These are phyloP conservation scores for Stachybotrys elegans DNA, from an alignment of 2,329 filamentous ascomycete species.

Conservation along the genomic window DNA sequence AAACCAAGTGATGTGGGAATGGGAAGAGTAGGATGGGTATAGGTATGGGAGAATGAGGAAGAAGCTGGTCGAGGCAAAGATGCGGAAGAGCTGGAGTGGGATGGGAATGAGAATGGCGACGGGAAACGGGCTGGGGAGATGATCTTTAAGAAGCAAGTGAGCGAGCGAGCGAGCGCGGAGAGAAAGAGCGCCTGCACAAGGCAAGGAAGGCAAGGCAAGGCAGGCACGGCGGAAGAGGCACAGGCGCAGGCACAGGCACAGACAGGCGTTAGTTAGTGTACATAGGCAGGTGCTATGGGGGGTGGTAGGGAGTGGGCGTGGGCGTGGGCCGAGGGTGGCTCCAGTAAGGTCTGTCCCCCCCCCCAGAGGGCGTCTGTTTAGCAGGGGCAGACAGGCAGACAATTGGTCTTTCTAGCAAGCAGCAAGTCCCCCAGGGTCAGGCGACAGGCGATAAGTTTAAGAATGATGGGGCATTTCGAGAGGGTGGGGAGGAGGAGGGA, in stretches of 20 bases:
- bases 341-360: not conserved
- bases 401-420: no score
- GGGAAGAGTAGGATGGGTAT: no score
- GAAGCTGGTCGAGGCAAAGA: no score
- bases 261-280: not conserved
- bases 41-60: no score
- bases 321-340: not conserved
- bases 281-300: not conserved
- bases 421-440: conserved; percentile 5
- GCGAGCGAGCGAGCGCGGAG: not conserved
- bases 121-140: not conserved
- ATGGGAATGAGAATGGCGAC: conserved; percentile 5
- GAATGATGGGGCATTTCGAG: conserved; percentile 6
- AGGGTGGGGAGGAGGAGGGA: conserved; percentile 15
- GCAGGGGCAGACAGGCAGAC: not conserved
- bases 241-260: not conserved
- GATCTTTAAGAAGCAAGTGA: conserved; percentile 2
- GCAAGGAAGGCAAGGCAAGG: not conserved
- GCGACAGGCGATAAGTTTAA: conserved; percentile 4
- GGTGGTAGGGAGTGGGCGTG: not conserved
- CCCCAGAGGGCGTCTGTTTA: no score
- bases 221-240: not conserved
- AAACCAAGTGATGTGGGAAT: no score
- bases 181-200: not conserved
- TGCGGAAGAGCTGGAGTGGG: no score